A percentile compares a stretch with the other conserved stretches of the same genome.
Conservation (phyloP, 768 basidiomycete genomes). For the Porpolomopsis calyptriformis region DNA sequence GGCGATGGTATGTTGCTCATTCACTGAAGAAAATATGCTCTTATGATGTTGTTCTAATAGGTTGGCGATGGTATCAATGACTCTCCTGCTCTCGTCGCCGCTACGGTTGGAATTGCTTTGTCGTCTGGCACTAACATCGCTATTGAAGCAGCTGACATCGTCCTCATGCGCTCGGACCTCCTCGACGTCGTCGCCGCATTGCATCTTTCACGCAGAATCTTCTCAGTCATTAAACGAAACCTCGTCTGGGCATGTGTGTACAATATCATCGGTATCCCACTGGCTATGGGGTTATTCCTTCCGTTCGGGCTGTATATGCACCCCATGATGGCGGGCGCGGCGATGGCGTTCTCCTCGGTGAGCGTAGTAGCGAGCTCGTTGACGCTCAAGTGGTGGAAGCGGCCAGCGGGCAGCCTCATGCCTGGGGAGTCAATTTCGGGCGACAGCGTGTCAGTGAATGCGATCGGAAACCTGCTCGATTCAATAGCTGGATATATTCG, state of each 20-base stretch:
- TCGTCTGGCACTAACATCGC: constrained; percentile 96
- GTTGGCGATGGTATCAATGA: constrained; percentile 99
- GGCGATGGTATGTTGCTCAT: constrained; percentile 68
- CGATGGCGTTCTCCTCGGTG: constrained; percentile 97
- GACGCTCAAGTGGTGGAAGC: constrained; percentile 74
- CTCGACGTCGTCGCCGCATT: constrained; percentile 96
- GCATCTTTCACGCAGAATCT: constrained; percentile 80
- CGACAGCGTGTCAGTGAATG: constrained; percentile 36
- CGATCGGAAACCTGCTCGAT: constrained; percentile 32
- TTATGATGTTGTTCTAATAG: constrained; percentile 27
- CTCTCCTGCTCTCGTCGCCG: constrained; percentile 91
- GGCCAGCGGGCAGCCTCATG: constrained; percentile 62
- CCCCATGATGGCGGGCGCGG: constrained; percentile 97
- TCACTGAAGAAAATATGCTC: not conserved
- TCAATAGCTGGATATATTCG: constrained; percentile 31
- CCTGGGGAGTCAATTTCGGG: constrained; percentile 49
- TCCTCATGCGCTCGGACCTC: constrained; percentile 94
- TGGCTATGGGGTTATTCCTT: constrained; percentile 95
- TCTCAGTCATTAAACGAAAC: constrained; percentile 83
- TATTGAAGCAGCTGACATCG: constrained; percentile 95
- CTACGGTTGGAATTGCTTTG: constrained; percentile 92
- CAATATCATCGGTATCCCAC: constrained; percentile 86
- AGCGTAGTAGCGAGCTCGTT: constrained; percentile 89
- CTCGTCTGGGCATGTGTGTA: constrained; percentile 95
- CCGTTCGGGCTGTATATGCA: constrained; percentile 89